Base-by-base conservation (phyloP, 805 yeast species). In the Saturnispora diversa region DNA sequence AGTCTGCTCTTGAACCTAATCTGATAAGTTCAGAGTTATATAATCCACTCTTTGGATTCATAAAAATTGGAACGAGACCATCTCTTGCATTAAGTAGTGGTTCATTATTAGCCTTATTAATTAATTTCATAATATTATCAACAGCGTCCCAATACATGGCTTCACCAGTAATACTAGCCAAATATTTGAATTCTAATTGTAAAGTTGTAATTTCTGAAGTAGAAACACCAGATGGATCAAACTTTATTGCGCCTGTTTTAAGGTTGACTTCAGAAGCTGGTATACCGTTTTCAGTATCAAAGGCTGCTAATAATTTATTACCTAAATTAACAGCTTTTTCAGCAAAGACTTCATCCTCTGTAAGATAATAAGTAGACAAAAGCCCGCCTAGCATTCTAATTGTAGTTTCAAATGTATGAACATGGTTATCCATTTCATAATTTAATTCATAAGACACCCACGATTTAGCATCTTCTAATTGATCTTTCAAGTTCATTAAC, bases 381-480 rank as follows among this genome's bases (percentile, higher is more conserved):
- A 88, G 66, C 0, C 97, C 97, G 32, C 97, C 97, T 20, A 88
- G 64, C 94, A 88, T 85, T 56, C 96, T 70, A 48, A 85, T 87
- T 5, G 97, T 85, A n/a, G 96, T 86, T 57, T 87, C 97, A 60
- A 88, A 88, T 5, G 86, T 79, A 55, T 81, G 86, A 31, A 85
- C 92, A 26, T 72, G 72, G 45, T 78, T 74, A 55, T 85, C 83
- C 50, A 84, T 74, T 50, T 77, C 75, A 55, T 84, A 87, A 39
- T 68, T 69, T 48, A 88, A 66, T 37, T 75, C 85, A 42, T 77
- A 63, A 35, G 71, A 68, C 36, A 88, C 81, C 95, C 95, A 88
- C 5, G 72, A 56, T 45, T 75, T 72, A 5, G 94, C 88, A 22
- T 73, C 68, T 27, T 58, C 60, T 24, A 82, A 64, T 52, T 84